Conservation (phyloP, 805 yeast species). For the Cyberlindnera misumaiensis region DNA sequence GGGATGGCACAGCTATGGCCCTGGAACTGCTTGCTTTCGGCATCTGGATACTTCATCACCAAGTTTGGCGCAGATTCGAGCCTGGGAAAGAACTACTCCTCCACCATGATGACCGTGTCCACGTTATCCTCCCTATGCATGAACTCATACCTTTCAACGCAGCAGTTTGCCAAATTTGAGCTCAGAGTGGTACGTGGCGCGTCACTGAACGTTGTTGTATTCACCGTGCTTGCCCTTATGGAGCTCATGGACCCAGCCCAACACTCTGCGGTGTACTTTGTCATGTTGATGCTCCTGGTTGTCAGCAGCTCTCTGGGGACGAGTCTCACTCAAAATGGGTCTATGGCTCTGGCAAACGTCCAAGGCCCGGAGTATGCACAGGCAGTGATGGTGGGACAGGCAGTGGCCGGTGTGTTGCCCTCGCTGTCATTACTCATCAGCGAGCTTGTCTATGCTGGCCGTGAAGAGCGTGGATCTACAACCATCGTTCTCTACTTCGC, state of each 20-base stretch:
- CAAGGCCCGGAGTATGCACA: slow-evolving; percentile 76
- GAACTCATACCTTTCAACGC: slow-evolving; percentile 57
- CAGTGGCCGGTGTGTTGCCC: slow-evolving; percentile 89
- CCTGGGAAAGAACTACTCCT: slow-evolving; percentile 55
- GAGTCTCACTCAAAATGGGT: slow-evolving; percentile 81
- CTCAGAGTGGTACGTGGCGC: slow-evolving; percentile 57
- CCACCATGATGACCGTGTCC: slow-evolving; percentile 84
- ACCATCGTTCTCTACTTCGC: slow-evolving; percentile 37
- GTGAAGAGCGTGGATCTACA: slow-evolving; percentile 12
- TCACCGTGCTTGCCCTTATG: slow-evolving; percentile 28
- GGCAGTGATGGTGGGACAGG: slow-evolving; percentile 92
- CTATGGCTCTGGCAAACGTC: slow-evolving; percentile 78
- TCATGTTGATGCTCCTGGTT: slow-evolving; percentile 55
- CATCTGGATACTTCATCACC: slow-evolving; percentile 64
- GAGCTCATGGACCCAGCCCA: slow-evolving; percentile 18
- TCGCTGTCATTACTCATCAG: slow-evolving; percentile 59
- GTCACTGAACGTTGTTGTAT: slow-evolving; percentile 47
- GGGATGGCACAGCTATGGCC: slow-evolving; percentile 92
- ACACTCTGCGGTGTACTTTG: slow-evolving; percentile 29
- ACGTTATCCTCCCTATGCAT: slow-evolving; percentile 58
- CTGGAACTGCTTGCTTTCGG: slow-evolving; percentile 88
- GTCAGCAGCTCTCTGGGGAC: slow-evolving; percentile 66
- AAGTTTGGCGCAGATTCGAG: slow-evolving; percentile 47
- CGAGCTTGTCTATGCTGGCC: slow-evolving; percentile 28
- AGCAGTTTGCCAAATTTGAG: slow-evolving; percentile 54